phyloP scores from a whole-genome alignment of 441 rosid species.

The Gossypium trilobum region DNA sequence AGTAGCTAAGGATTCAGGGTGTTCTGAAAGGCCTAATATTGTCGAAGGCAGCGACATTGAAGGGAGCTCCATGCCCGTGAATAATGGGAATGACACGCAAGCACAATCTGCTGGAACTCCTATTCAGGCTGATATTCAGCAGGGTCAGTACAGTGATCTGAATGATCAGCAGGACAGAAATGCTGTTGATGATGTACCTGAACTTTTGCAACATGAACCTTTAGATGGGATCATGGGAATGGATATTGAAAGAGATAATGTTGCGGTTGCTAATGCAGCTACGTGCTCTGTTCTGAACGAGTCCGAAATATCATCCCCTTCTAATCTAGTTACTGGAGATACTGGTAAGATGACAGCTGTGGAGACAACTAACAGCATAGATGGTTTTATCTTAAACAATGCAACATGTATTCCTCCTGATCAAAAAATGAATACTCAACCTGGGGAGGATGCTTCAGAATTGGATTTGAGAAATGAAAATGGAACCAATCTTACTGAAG shows the following conservation, averaged over 20 bases:
- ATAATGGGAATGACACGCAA: conserved; percentile 28
- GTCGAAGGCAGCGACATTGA: conserved; percentile 30
- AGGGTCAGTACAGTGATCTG: conserved; percentile 20
- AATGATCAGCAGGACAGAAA: conserved; percentile 24
- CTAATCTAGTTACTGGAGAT: conserved; percentile 20
- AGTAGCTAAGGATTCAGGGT: conserved; percentile 29
- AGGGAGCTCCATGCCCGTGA: conserved; percentile 27
- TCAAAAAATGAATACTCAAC: conserved; percentile 23
- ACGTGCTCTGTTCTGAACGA: conserved; percentile 22
- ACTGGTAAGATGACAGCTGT: conserved; percentile 23
- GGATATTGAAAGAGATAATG: conserved; percentile 35
- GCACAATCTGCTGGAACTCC: conserved; percentile 32
- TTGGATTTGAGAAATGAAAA: conserved; percentile 29
- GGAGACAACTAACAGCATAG: conserved; percentile 23
- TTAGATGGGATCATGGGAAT: conserved; percentile 33
- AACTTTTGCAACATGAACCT: conserved; percentile 30
- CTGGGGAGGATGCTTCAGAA: conserved; percentile 23
- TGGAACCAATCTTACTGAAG: conserved; percentile 27
- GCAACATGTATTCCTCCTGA: conserved; percentile 24
- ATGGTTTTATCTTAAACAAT: conserved; percentile 28
- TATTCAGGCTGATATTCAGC: conserved; percentile 27
- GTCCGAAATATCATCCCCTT: conserved; percentile 14
- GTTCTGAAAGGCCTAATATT: conserved; percentile 27
- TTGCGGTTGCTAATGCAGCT: conserved; percentile 33
- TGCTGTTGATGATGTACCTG: conserved; percentile 18